phyloP scores from a whole-genome alignment of 805 yeast species.

The Lipomyces yamanashiensis region DNA sequence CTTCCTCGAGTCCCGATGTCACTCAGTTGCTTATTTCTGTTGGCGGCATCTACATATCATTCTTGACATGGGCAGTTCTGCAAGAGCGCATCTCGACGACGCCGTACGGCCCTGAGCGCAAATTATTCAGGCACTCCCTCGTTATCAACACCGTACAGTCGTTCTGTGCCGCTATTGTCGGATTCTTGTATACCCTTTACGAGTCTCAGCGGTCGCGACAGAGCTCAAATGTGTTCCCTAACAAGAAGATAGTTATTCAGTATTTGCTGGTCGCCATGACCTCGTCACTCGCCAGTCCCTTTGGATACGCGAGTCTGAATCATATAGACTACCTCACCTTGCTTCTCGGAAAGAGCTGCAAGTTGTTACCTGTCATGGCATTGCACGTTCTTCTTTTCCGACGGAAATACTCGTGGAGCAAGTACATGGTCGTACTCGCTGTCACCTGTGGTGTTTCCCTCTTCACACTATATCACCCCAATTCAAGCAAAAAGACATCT shows the following conservation, averaged over 20 bases:
- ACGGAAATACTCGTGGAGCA: conserved; percentile 71
- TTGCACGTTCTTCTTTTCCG: conserved; percentile 76
- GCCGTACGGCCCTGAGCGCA: conserved; percentile 63
- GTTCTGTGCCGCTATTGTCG: conserved; percentile 69
- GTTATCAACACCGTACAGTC: conserved; percentile 80
- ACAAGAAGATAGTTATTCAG: conserved; percentile 43
- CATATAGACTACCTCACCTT: conserved; percentile 87
- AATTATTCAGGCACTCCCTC: conserved; percentile 73
- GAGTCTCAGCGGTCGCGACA: background rate
- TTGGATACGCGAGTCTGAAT: conserved; percentile 75
- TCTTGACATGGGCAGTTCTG: conserved; percentile 87
- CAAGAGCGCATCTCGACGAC: conserved; percentile 86
- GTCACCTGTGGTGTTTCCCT: conserved; percentile 83
- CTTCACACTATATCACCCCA: conserved; percentile 65
- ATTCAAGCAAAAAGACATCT: conserved; percentile 38
- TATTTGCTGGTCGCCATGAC: conserved; percentile 65
- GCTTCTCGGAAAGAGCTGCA: conserved; percentile 89
- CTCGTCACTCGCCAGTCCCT: conserved; percentile 80
- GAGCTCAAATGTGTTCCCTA: conserved; percentile 39
- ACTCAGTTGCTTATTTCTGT: conserved; percentile 44
- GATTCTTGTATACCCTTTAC: conserved; percentile 57
- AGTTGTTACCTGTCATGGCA: conserved; percentile 90
- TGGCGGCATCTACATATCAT: conserved; percentile 80
- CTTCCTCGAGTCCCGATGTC: conserved; percentile 3
- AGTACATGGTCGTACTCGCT: conserved; percentile 74